Percentiles rank a stretch among this genome's conserved stretches.
These are phyloP conservation scores for Fusarium sp. DNA, from an alignment of 2,329 filamentous ascomycete species.

Conservation along the genomic window DNA sequence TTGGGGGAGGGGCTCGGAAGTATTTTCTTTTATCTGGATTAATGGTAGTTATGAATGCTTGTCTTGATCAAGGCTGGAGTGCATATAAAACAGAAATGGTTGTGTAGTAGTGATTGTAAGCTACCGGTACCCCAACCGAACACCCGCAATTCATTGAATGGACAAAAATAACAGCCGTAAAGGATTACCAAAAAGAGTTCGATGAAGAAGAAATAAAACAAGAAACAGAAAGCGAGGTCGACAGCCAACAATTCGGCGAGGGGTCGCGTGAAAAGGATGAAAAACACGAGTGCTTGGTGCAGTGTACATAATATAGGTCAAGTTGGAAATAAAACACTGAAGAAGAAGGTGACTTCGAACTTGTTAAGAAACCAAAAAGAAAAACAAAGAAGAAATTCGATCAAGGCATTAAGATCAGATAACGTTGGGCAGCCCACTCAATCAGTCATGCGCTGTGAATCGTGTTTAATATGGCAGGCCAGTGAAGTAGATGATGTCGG, in stretches of 20 bases:
- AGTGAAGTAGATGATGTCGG: background rate
- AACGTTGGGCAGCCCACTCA: background rate
- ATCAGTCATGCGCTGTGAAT: background rate
- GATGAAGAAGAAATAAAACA: background rate
- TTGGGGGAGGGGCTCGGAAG: background rate
- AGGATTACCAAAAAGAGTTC: background rate
- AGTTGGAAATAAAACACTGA: background rate
- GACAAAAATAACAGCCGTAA: background rate
- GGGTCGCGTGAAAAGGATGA: background rate
- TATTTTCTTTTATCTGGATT: background rate
- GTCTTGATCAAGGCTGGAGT: background rate
- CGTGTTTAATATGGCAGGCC: background rate
- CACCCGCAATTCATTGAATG: background rate
- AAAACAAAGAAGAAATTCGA: background rate
- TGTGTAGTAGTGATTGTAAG: background rate
- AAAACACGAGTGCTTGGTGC: background rate
- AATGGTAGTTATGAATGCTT: background rate
- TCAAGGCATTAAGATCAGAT: background rate
- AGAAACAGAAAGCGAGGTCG: background rate
- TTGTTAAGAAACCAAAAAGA: background rate
- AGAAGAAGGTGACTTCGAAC: background rate
- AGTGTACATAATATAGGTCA: background rate
- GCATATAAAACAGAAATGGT: background rate
- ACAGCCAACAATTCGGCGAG: background rate
- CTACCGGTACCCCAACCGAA: background rate